Evolutionary conservation across 2,329 filamentous ascomycete species (phyloP), one percentile per base, ranked within the genome.

Genomic region (Cladosporium sphaerospermum): DNA sequence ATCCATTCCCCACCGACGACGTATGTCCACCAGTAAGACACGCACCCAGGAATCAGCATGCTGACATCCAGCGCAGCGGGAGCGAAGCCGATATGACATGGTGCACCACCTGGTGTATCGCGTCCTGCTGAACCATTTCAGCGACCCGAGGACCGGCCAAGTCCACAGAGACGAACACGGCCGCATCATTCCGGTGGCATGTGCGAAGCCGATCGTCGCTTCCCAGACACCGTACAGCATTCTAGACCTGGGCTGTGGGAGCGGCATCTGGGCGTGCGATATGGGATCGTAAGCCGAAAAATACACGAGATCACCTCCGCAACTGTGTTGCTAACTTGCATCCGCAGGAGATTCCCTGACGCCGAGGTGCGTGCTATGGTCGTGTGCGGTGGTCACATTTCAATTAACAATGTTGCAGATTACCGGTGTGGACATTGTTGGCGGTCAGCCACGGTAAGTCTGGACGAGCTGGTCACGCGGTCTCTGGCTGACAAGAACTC

Each of bases 181-280:
- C n/a, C 41, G 23, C 11, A 45, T 33, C 9, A 11, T 13, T 9
- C 18, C 10, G 18, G 16, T 37, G 18, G 40, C 40, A 13, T 33
- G 44, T 11, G 50, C 50, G 14, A 41, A 18, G 10, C 50, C 50
- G 11, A 42, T 53, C 4, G 42, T 41, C 43, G 13, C n/a, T 16
- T 37, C 48, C 11, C 43, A 42, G 19, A 53, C 43, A 4, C 69
- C 70, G 52, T 71, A 73, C 54, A 75, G 78, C 56, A 78, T 84
- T 56, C 72, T 84, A 52, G 82, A 83, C 61, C 64, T 96, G 51
- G 92, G 90, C 40, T 91, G 86, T 58, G 92, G 91, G 16, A 95
- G 89, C 1, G 90, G 89, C 37, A 92, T 95, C 56, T 97, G 92
- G 92, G 82, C 86, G 39, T 88, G 95, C 62, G 86, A 92, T 60